Percentiles rank a stretch among this genome's conserved stretches.
Evolutionary conservation across 805 yeast genomes (phyloP).

Genomic region (Saccharomycopsis sp.): DNA sequence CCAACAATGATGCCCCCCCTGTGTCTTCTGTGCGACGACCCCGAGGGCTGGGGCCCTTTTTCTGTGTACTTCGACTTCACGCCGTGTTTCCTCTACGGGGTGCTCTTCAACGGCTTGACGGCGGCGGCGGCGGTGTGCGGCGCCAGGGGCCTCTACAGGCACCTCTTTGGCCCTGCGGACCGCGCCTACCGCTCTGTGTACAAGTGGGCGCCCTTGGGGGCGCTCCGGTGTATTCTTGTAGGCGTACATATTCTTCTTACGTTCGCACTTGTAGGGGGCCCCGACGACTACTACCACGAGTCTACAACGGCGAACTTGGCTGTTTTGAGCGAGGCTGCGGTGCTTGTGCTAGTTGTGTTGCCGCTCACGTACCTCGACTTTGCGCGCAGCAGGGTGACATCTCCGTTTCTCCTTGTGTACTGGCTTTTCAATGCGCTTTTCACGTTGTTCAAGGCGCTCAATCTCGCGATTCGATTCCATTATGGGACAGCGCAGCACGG

Average conservation of each 20-base stretch:
- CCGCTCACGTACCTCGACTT: slow-evolving; percentile 66
- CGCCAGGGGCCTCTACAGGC: slow-evolving; percentile 29
- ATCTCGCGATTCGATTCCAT: slow-evolving; percentile 31
- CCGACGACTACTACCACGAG: slow-evolving; percentile 23
- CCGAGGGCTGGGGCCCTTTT: slow-evolving; percentile 39
- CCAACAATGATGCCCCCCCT: background rate
- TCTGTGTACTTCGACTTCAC: slow-evolving; percentile 48
- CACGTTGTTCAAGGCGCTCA: slow-evolving; percentile 38
- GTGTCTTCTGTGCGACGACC: slow-evolving; percentile 24
- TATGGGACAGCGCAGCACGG: slow-evolving; percentile 27
- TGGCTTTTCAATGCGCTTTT: slow-evolving; percentile 59
- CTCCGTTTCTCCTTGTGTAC: slow-evolving; percentile 61
- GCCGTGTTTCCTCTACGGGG: slow-evolving; percentile 53
- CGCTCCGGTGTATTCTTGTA: slow-evolving; percentile 29
- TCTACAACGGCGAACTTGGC: slow-evolving; percentile 27
- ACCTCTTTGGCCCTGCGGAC: slow-evolving; percentile 18
- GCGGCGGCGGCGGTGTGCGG: slow-evolving; percentile 40
- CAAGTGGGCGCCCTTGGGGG: slow-evolving; percentile 32
- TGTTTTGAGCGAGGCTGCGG: slow-evolving; percentile 33
- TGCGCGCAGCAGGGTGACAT: slow-evolving; percentile 56
- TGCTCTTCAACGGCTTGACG: slow-evolving; percentile 36
- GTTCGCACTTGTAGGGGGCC: slow-evolving; percentile 22
- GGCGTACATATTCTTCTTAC: slow-evolving; percentile 28
- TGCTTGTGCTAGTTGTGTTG: slow-evolving; percentile 42
- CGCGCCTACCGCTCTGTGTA: slow-evolving; percentile 23